Conservation (phyloP, 768 basidiomycete genomes). For the Glaciozyma martinii region DNA sequence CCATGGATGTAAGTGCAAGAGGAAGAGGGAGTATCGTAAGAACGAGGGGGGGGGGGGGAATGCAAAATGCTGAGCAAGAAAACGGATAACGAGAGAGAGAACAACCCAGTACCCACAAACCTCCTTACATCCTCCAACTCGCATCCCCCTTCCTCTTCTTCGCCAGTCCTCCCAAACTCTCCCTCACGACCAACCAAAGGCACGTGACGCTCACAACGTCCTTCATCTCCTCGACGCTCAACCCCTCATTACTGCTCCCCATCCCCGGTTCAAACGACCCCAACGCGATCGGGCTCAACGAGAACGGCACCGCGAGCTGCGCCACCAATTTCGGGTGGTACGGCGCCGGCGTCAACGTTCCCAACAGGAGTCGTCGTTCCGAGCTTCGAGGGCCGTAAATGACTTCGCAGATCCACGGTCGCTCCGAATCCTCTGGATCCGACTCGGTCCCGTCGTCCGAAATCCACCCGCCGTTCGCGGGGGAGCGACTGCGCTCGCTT, state of each 20-base stretch:
- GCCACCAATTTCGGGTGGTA: constrained; percentile 93
- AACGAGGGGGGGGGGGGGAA: too few relatives aligned
- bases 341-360: constrained; percentile 78
- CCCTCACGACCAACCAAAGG: constrained; percentile 83
- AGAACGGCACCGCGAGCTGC: constrained; percentile 82
- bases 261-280: constrained; percentile 28
- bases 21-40: too few relatives aligned
- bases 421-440: constrained; percentile 93
- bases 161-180: constrained; percentile 85
- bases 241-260: constrained; percentile 24
- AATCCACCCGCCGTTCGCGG: constrained; percentile 30
- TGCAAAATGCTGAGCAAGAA: not conserved
- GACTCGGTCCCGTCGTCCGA: constrained; percentile 59
- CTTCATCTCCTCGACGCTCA: constrained; percentile 88
- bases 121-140: not conserved
- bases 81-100: not conserved
- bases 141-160: constrained; percentile 58
- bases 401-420: constrained; percentile 87
- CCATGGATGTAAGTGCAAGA: too few relatives aligned
- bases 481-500: not conserved
- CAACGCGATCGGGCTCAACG: constrained; percentile 71
- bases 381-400: constrained; percentile 45
- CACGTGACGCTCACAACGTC: constrained; percentile 80
- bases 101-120: not conserved
- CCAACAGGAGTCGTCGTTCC: constrained; percentile 52